phyloP scores from a whole-genome alignment of 1,139 yeast genomes.

The Tardiomyces digboiensis region DNA sequence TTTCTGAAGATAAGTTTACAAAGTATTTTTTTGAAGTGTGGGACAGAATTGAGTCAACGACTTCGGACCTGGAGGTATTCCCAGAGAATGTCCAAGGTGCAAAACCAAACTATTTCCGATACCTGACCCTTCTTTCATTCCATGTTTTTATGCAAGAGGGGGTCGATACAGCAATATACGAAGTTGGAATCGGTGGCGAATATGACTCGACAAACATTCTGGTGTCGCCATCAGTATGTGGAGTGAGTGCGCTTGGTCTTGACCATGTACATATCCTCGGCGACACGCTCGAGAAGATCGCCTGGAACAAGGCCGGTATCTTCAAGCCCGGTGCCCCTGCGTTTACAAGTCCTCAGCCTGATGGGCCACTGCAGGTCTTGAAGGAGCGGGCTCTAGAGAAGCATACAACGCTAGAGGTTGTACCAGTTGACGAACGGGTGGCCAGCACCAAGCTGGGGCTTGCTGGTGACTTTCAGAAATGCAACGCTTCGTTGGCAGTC shows the following conservation, averaged over 20 bases:
- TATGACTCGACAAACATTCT: slow-evolving; percentile 91
- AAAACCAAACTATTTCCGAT: slow-evolving; percentile 93
- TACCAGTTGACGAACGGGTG: slow-evolving; percentile 29
- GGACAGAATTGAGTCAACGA: slow-evolving; percentile 61
- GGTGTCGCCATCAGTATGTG: slow-evolving; percentile 72
- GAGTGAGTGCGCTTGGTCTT: slow-evolving; percentile 79
- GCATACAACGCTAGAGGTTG: slow-evolving; percentile 42
- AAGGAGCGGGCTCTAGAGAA: slow-evolving; percentile 61
- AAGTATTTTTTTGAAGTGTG: slow-evolving; percentile 90
- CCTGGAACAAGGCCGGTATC: slow-evolving; percentile 96
- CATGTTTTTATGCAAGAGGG: slow-evolving; percentile 84
- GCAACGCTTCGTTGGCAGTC: slow-evolving; percentile 84
- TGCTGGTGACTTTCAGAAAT: slow-evolving; percentile 75
- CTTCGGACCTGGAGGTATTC: slow-evolving; percentile 46
- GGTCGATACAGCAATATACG: slow-evolving; percentile 88
- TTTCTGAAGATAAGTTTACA: slow-evolving; percentile 70
- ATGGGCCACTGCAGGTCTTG: slow-evolving; percentile 36
- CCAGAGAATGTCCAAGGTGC: slow-evolving; percentile 66
- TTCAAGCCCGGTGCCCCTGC: slow-evolving; percentile 65
- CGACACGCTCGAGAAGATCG: slow-evolving; percentile 75
- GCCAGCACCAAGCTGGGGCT: slow-evolving; percentile 54
- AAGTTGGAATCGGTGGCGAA: slow-evolving; percentile 98
- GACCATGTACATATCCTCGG: slow-evolving; percentile 93
- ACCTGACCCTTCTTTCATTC: slow-evolving; percentile 78
- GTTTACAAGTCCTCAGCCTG: slow-evolving; percentile 51